Base-by-base conservation (phyloP, 768 basidiomycete species). In the Favolaschia claudopus region DNA sequence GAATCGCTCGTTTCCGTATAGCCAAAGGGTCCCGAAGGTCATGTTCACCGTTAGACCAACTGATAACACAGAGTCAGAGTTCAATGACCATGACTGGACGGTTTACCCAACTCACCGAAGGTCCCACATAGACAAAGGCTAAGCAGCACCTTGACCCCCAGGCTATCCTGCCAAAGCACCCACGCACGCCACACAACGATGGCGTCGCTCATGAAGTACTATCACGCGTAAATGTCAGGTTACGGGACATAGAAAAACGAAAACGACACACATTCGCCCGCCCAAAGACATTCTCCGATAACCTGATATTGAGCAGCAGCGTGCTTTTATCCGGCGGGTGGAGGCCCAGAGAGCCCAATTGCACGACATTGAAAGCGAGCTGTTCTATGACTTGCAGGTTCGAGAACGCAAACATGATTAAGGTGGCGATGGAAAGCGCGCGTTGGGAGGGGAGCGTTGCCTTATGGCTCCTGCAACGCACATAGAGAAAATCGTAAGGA, bases 101-200 rank as follows among this genome's bases (percentile, higher is more conserved):
- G 46, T 20, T 10, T 49, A 47, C 15, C 32, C 20, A 14, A 56
- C 36, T 48, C 19, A 62, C 64, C 62, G 10, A 59, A 47, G 2
- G 64, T 53, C 39, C 46, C 64, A 42, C 62, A 17, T 9, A 65
- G 33, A 33, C 56, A 55, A 13, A 60, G 17, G n/a, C 40, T 51
- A 17, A 63, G 64, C 44, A 64, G 25, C 7, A 59, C 29, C 29
- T 46, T 38, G 24, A 66, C 36, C 22, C 44, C 46, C 22, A 48
- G 24, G 24, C 40, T 55, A n/a, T 48, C 55, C 4, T 63, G 24
- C 44, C 55, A 68, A 34, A 68, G 57, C 15, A 64, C 48, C 65
- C 65, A 68, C 7, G 67, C 65, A 17, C 65, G 62, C 65, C 63
- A 67, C 36, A 67, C 62, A 19, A 67, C 62, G 28, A 67, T 60